Percentiles rank a stretch among this genome's conserved stretches.
phyloP scores from a whole-genome alignment of 108 stramenopile genomes.

The Nitzschia sp. region DNA sequence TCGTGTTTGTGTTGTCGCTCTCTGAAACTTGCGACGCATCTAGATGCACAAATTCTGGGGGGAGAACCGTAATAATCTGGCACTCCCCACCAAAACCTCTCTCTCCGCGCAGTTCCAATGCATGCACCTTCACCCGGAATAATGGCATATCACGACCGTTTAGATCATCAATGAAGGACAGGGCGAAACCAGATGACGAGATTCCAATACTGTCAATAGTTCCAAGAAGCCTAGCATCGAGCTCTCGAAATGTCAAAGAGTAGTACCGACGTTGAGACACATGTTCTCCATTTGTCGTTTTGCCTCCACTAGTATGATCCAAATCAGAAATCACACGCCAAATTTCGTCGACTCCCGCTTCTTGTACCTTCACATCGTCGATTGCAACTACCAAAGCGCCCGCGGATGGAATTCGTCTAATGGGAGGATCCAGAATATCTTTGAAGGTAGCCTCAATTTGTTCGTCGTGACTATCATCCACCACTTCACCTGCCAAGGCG shows the following conservation, averaged over 20 bases:
- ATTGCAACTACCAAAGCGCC: constrained; percentile 48
- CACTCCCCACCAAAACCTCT: constrained; percentile 51
- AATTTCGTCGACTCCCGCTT: constrained; percentile 36
- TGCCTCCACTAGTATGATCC: not conserved
- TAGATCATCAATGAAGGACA: constrained; percentile 66
- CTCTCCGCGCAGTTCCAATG: constrained; percentile 33
- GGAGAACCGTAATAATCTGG: constrained; percentile 27
- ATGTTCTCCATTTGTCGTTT: not conserved
- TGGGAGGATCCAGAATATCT: constrained; percentile 5
- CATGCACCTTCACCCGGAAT: constrained; percentile 39
- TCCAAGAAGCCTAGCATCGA: constrained; percentile 41
- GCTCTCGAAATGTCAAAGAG: constrained; percentile 51
- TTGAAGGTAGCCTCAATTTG: constrained; percentile 19
- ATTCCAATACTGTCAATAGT: constrained; percentile 42
- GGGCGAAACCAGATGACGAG: constrained; percentile 33
- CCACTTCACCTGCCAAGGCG: not conserved
- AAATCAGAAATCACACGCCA: not conserved
- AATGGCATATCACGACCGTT: constrained; percentile 71
- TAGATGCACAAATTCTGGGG: constrained; percentile 29
- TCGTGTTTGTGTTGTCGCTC: not conserved
- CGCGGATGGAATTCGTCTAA: constrained; percentile 32
- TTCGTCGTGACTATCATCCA: constrained; percentile 20
- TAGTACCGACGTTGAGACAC: not conserved
- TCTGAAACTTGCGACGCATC: not conserved
- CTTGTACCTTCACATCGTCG: constrained; percentile 34